phyloP scores from a whole-genome alignment of 805 yeast genomes.

The Blastobotrys mokoenaii region DNA sequence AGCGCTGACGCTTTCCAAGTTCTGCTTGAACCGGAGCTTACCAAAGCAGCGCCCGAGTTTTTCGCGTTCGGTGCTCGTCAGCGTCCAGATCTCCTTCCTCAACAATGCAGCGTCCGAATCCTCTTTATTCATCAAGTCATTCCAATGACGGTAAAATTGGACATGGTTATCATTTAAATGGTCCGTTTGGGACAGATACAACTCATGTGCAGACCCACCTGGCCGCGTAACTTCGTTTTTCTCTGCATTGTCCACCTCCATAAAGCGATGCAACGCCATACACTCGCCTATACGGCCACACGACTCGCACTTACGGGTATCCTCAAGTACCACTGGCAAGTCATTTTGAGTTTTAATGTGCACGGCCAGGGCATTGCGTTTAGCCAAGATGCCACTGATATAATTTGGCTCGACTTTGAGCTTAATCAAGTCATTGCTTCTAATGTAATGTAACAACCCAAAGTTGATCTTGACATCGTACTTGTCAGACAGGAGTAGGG shows the following conservation, averaged over 20 bases:
- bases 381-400: conserved; percentile 56
- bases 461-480: conserved; percentile 61
- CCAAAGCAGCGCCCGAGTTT: conserved; percentile 53
- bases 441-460: conserved; percentile 68
- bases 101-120: conserved; percentile 47
- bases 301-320: conserved; percentile 31
- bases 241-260: conserved; percentile 50
- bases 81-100: conserved; percentile 62
- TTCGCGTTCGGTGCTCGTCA: conserved; percentile 53
- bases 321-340: conserved; percentile 16
- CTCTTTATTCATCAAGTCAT: conserved; percentile 61
- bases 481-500: conserved; percentile 68
- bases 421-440: conserved; percentile 44
- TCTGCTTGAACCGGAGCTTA: conserved; percentile 34
- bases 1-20: conserved; percentile 3
- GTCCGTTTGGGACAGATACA: conserved; percentile 41
- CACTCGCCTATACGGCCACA: conserved; percentile 53
- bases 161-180: conserved; percentile 43
- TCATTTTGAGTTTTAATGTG: conserved; percentile 37
- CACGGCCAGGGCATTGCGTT: conserved; percentile 62
- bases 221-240: conserved; percentile 40
- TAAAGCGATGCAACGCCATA: conserved; percentile 48
- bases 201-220: conserved; percentile 20
- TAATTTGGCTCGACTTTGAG: conserved; percentile 49
- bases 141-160: conserved; percentile 66